Conservation (phyloP, 2,329 filamentous ascomycete species). For the Exophiala alcalophila region DNA sequence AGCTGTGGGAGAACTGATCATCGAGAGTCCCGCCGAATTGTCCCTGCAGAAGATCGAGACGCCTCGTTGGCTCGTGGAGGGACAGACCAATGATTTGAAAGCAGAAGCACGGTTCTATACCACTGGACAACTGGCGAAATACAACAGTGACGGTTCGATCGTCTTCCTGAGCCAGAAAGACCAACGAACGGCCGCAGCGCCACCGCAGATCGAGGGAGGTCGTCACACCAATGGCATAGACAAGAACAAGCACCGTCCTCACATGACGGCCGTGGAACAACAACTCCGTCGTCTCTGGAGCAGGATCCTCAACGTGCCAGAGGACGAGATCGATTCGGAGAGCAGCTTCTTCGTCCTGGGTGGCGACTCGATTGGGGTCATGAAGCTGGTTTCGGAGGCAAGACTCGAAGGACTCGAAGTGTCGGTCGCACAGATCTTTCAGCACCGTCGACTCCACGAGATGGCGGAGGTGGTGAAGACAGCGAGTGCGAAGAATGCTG, state of each 20-base stretch:
- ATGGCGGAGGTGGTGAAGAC: slow-evolving; percentile 52
- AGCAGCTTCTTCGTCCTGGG: slow-evolving; percentile 33
- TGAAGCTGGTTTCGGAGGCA: slow-evolving; percentile 30
- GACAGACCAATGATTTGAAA: slow-evolving; percentile 13
- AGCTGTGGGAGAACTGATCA: slow-evolving; percentile 38
- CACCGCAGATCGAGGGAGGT: too few relatives aligned
- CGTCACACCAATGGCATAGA: background rate
- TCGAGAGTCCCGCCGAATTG: slow-evolving; percentile 40
- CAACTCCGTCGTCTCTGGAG: slow-evolving; percentile 51
- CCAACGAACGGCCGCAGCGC: too few relatives aligned
- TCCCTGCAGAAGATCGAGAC: too few relatives aligned
- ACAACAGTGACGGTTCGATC: background rate
- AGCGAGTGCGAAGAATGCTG: slow-evolving; percentile 24
- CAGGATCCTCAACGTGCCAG: slow-evolving; percentile 44
- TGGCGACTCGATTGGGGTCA: slow-evolving; percentile 34
- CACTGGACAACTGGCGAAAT: background rate
- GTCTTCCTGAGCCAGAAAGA: slow-evolving; percentile 1
- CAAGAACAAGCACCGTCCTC: background rate
- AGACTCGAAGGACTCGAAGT: slow-evolving; percentile 22
- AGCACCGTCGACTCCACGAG: slow-evolving; percentile 44
- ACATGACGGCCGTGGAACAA: slow-evolving; percentile 9
- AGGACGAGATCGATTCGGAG: slow-evolving; percentile 32
- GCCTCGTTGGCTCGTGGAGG: too few relatives aligned
- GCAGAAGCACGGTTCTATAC: background rate
- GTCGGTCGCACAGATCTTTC: slow-evolving; percentile 31